Evolutionary conservation across 1,139 yeast species (phyloP).

Genomic region (Yueomyces sp.): DNA sequence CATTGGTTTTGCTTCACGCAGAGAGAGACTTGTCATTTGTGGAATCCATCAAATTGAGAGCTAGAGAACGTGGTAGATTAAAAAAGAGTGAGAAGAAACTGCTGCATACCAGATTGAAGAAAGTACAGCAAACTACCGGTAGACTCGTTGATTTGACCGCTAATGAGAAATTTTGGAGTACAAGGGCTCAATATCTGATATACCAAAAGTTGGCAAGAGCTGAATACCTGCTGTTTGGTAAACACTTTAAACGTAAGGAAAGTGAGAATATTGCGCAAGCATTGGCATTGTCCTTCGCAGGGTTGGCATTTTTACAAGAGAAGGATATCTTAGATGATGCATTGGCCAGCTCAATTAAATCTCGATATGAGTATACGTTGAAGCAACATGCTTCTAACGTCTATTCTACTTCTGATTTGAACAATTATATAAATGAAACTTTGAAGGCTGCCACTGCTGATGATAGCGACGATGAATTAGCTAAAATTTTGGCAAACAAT

Average conservation of each 20-base stretch:
- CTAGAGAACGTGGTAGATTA: constrained; percentile 19
- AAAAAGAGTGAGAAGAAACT: constrained; percentile 31
- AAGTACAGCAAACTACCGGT: constrained; percentile 37
- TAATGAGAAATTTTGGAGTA: constrained; percentile 25
- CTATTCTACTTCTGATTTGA: constrained; percentile 13
- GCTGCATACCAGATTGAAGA: constrained; percentile 55
- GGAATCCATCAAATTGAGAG: constrained; percentile 19
- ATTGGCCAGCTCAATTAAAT: constrained; percentile 10
- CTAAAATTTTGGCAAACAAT: constrained; percentile 31
- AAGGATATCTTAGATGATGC: constrained; percentile 7
- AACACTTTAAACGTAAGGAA: constrained; percentile 44
- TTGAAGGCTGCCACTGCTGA: constrained; percentile 11
- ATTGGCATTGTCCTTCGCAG: constrained; percentile 16
- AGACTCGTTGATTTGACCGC: constrained; percentile 33
- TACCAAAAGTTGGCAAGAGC: constrained; percentile 55
- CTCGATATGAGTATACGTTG: constrained; percentile 19
- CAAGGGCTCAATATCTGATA: constrained; percentile 43
- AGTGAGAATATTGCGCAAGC: constrained; percentile 12
- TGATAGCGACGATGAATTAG: constrained; percentile 29
- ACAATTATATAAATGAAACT: constrained; percentile 10
- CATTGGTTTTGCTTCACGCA: constrained; percentile 16
- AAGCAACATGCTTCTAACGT: constrained; percentile 16
- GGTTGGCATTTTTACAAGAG: constrained; percentile 11
- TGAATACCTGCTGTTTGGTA: constrained; percentile 26
- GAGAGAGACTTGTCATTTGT: constrained; percentile 22